Percentiles rank a stretch among this genome's conserved stretches.
Evolutionary conservation across 441 rosid genomes (phyloP).

Genomic region (Gossypium gossypioides): DNA sequence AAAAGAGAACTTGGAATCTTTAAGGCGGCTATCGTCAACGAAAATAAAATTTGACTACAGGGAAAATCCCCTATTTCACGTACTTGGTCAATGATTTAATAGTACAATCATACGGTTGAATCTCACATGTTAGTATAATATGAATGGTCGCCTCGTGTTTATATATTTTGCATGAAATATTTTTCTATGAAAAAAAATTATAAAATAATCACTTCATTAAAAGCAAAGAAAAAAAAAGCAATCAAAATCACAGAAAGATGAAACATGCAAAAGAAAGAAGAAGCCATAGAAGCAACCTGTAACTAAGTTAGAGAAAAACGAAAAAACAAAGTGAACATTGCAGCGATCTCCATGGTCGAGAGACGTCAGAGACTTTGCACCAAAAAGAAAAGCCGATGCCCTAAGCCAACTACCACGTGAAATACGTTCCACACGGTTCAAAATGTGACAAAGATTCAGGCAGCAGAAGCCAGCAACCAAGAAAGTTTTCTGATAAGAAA

Average conservation of each 20-base stretch:
- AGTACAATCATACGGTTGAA: not conserved
- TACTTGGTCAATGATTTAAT: not conserved
- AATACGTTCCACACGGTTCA: not conserved
- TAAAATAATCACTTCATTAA: not conserved
- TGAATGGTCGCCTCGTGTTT: not conserved
- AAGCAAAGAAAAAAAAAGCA: not conserved
- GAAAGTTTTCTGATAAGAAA: not conserved
- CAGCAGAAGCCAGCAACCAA: not conserved
- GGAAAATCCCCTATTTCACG: not conserved
- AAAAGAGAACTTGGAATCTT: not conserved
- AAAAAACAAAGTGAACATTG: not conserved
- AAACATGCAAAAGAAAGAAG: not conserved
- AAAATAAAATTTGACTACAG: not conserved
- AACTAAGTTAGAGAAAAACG: not conserved
- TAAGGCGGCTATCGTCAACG: not conserved
- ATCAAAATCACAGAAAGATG: not conserved
- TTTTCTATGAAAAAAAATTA: not conserved
- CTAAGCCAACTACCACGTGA: not conserved
- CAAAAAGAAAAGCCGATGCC: not conserved
- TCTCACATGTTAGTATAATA: not conserved
- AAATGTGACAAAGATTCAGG: not conserved
- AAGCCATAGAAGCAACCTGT: slow-evolving; percentile 3
- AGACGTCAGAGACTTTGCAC: not conserved
- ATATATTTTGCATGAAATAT: not conserved
- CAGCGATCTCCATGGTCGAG: not conserved